A percentile compares a stretch with the other conserved stretches of the same genome.
phyloP scores from a whole-genome alignment of 2,329 filamentous ascomycete genomes.

The Penicillium sp. region DNA sequence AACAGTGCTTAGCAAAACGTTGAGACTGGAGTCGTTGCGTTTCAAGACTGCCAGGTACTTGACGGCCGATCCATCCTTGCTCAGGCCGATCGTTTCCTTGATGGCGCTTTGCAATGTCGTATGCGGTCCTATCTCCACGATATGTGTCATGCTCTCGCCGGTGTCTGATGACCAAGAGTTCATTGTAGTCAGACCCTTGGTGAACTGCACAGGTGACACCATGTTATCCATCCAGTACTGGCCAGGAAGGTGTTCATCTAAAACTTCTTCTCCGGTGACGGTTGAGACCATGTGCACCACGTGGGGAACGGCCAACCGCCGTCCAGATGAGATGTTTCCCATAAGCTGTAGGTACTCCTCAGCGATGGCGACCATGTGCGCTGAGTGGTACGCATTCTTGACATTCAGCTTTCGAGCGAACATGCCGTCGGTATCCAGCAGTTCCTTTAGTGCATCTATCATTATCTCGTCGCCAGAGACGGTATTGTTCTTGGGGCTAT shows the following conservation, averaged over 20 bases:
- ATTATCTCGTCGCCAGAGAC: constrained; percentile 27
- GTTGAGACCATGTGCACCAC: constrained; percentile 26
- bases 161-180: background rate
- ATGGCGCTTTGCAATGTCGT: constrained; percentile 30
- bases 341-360: constrained; percentile 26
- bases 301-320: constrained; percentile 9
- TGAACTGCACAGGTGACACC: constrained; percentile 31
- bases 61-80: constrained; percentile 5
- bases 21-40: constrained; percentile 21
- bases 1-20: constrained; percentile 19
- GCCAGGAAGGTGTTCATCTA: constrained; percentile 9
- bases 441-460: constrained; percentile 24
- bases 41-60: constrained; percentile 28
- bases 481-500: constrained; percentile 30
- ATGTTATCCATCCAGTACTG: constrained; percentile 36
- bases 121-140: constrained; percentile 36
- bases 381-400: constrained; percentile 33
- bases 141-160: constrained; percentile 9
- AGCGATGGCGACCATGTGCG: constrained; percentile 26
- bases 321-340: constrained; percentile 15
- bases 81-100: constrained; percentile 21
- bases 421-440: constrained; percentile 20
- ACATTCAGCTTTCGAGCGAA: constrained; percentile 33
- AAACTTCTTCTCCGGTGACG: constrained; percentile 22
- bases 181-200: constrained; percentile 20